Base-by-base conservation (phyloP, 805 yeast species). In the Yarrowia sp. region DNA sequence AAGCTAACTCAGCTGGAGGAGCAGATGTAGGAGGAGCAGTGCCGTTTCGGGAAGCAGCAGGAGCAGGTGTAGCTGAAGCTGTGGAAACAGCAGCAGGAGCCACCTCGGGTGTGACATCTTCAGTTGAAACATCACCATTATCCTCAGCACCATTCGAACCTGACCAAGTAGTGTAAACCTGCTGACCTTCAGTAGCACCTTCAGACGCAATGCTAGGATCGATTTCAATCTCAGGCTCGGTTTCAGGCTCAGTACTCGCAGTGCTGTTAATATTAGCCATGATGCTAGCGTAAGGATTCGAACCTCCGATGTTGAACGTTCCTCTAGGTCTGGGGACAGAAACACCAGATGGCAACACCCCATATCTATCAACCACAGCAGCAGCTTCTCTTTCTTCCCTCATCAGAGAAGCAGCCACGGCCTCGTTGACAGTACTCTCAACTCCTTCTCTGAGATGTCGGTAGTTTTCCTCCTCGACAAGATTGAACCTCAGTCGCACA, bases 381-480 rank as follows among this genome's bases (percentile, higher is more conserved):
- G 24, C 38, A 0, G 58, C 42, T 9, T 52, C 58, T 9, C 58
- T 3, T 10, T 52, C 58, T 52, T 52, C 43, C 19, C 43, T 13
- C 15, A 8, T n/a, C 20, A 43, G 12, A 12, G 39, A 24, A 14
- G 33, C 17, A 13, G 64, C 49, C 8, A 58, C 50, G 2, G 49
- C 64, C 19, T 43, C 64, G n/a, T 50, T 43, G 3, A 58, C 64
- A 2, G 64, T 40, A 17, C 50, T 42, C 19, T 43, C 49, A 2
- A 58, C 50, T 2, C 50, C 50, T 6, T 58, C 64, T 2, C 49
- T 24, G n/a, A 58, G n/a, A 17, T 58, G 64, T 30, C 87, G 84
- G 74, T 95, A 95, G 73, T 91, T 88, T 74, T 91, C 92, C 73
- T 90, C 89, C 75, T 95, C 99, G 20, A 95, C 85, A 0, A 91